Evolutionary conservation across 2,329 filamentous ascomycete species (phyloP).

Genomic region (Orbilia ellipsospora): DNA sequence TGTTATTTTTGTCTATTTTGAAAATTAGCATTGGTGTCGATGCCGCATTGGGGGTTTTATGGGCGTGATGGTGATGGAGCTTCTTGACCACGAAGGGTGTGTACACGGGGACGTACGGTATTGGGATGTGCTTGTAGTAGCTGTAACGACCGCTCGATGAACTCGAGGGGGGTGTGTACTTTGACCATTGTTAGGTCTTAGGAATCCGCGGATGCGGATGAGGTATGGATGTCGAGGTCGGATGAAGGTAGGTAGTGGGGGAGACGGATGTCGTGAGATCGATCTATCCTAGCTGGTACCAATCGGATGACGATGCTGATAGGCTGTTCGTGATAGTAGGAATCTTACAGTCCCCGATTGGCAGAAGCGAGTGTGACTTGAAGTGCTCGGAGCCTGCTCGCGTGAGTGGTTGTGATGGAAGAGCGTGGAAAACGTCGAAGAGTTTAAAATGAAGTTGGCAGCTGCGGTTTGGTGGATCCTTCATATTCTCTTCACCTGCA

Average conservation of each 20-base stretch:
- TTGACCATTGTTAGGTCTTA: slow-evolving; percentile 73
- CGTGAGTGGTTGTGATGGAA: not conserved
- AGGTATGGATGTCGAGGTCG: not conserved
- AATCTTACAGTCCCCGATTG: not conserved
- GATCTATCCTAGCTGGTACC: not conserved
- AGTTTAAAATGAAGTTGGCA: slow-evolving; percentile 5
- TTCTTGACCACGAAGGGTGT: not conserved
- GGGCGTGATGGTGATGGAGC: too few species aligned
- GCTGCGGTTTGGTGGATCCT: slow-evolving; percentile 53
- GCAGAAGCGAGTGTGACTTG: not conserved
- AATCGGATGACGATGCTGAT: not conserved
- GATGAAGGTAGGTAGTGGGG: not conserved
- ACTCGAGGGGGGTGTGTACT: slow-evolving; percentile 84
- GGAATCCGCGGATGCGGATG: slow-evolving; percentile 57
- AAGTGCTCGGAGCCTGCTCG: not conserved
- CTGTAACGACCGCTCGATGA: slow-evolving; percentile 86
- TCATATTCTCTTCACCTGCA: slow-evolving; percentile 25
- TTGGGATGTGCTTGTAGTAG: slow-evolving; percentile 86
- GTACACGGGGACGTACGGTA: slow-evolving; percentile 71
- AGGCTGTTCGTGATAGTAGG: not conserved
- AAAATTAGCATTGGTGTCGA: too few species aligned
- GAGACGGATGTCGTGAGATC: slow-evolving; percentile 9
- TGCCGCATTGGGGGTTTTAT: too few species aligned
- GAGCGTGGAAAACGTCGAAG: not conserved
- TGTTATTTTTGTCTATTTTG: slow-evolving; percentile 81